A percentile compares a stretch with the other conserved stretches of the same genome.
phyloP scores from a whole-genome alignment of 1,139 yeast genomes.

The Saccharomyces hybrid region DNA sequence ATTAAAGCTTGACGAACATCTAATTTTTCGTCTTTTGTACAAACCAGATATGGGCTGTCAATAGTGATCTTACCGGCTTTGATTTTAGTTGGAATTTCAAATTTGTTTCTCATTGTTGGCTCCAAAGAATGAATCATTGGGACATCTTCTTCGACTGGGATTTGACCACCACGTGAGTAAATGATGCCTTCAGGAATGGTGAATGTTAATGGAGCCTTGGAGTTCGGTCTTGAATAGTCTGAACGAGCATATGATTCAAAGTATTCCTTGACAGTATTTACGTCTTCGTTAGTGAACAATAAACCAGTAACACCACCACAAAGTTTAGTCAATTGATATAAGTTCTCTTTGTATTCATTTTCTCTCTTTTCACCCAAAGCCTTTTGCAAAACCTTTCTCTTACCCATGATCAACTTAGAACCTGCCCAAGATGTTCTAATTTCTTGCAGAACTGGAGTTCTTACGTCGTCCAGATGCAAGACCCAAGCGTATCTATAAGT shows the following conservation, averaged over 20 bases:
- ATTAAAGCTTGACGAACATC: constrained; percentile 90
- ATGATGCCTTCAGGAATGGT: constrained; percentile 83
- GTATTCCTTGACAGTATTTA: constrained; percentile 76
- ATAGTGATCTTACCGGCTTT: constrained; percentile 80
- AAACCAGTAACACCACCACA: constrained; percentile 76
- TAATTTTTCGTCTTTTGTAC: constrained; percentile 68
- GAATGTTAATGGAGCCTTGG: constrained; percentile 74
- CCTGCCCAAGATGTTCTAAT: constrained; percentile 90
- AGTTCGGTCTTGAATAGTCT: constrained; percentile 87
- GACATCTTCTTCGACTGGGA: constrained; percentile 83
- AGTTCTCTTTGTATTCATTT: constrained; percentile 82
- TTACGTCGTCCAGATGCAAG: constrained; percentile 79
- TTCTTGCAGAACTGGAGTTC: constrained; percentile 92
- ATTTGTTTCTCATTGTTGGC: constrained; percentile 79
- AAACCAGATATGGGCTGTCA: constrained; percentile 70
- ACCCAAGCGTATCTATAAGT: constrained; percentile 75
- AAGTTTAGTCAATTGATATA: constrained; percentile 55
- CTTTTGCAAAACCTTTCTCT: constrained; percentile 85
- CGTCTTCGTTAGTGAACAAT: constrained; percentile 78
- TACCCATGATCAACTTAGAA: constrained; percentile 80
- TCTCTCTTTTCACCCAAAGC: constrained; percentile 83
- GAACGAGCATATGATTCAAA: constrained; percentile 68
- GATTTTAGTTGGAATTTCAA: constrained; percentile 85
- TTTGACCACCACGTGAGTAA: constrained; percentile 92
- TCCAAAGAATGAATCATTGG: constrained; percentile 96